These are phyloP conservation scores for Corylus americana DNA, from an alignment of 306 rosid genomes.

Conservation along the genomic window DNA sequence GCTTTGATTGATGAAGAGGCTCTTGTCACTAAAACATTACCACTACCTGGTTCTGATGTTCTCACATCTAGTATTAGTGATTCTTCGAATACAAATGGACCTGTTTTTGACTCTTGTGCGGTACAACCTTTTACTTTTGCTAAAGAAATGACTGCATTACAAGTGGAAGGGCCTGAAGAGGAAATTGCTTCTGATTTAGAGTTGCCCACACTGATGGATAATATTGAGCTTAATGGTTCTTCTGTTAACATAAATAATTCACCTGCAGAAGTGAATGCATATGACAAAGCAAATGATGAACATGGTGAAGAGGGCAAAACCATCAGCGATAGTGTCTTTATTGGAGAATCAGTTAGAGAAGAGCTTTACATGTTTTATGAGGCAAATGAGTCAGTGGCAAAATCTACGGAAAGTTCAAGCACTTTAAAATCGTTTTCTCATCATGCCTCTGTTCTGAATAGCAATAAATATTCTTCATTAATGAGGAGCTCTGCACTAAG, in stretches of 20 bases:
- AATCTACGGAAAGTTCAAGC: slow-evolving; percentile 37
- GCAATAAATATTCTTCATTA: slow-evolving; percentile 38
- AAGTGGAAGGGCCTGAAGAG: slow-evolving; percentile 50
- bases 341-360: slow-evolving; percentile 62
- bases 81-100: slow-evolving; percentile 27
- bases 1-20: slow-evolving; percentile 46
- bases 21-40: slow-evolving; percentile 25
- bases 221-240: slow-evolving; percentile 30
- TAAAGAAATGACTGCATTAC: slow-evolving; percentile 46
- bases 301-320: slow-evolving; percentile 31
- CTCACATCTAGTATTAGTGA: slow-evolving; percentile 32
- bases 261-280: slow-evolving; percentile 33
- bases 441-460: slow-evolving; percentile 35
- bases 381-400: slow-evolving; percentile 32
- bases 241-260: slow-evolving; percentile 29
- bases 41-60: slow-evolving; percentile 45
- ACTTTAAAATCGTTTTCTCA: slow-evolving; percentile 43
- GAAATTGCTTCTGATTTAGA: slow-evolving; percentile 42
- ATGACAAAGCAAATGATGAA: slow-evolving; percentile 36
- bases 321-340: slow-evolving; percentile 29
- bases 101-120: slow-evolving; percentile 44
- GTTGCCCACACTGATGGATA: slow-evolving; percentile 35
- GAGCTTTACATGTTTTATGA: slow-evolving; percentile 82
- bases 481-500: slow-evolving; percentile 29
- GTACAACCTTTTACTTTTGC: slow-evolving; percentile 51